Evolutionary conservation across 805 yeast genomes (phyloP).

Genomic region (Lipomyces kockii): DNA sequence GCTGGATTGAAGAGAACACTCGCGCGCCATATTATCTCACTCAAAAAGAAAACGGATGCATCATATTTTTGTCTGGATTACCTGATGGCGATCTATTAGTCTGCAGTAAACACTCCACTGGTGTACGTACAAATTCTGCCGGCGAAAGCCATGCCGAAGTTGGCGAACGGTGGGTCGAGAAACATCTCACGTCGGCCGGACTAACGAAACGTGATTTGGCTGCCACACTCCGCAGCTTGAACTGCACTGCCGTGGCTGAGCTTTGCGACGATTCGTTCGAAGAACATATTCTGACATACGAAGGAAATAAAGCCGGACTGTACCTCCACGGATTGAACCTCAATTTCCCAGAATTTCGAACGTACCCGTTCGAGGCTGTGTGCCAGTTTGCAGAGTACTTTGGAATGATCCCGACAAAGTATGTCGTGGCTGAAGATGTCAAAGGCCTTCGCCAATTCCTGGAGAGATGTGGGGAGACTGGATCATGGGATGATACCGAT

Average conservation of each 20-base stretch:
- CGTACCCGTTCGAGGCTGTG: slow-evolving; percentile 67
- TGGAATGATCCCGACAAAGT: slow-evolving; percentile 69
- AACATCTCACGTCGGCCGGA: slow-evolving; percentile 55
- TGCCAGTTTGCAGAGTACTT: slow-evolving; percentile 61
- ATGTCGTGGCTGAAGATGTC: slow-evolving; percentile 49
- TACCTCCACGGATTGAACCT: slow-evolving; percentile 87
- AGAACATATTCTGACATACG: slow-evolving; percentile 86
- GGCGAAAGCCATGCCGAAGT: slow-evolving; percentile 71
- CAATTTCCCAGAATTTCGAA: slow-evolving; percentile 65
- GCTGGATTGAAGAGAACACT: slow-evolving; percentile 53
- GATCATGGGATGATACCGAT: slow-evolving; percentile 71
- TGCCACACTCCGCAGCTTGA: slow-evolving; percentile 51
- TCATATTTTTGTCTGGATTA: slow-evolving; percentile 78
- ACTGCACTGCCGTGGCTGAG: slow-evolving; percentile 88
- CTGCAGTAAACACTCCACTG: slow-evolving; percentile 90
- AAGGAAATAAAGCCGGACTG: slow-evolving; percentile 70
- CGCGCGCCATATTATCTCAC: slow-evolving; percentile 81
- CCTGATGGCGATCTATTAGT: slow-evolving; percentile 78
- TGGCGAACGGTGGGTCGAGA: slow-evolving; percentile 63
- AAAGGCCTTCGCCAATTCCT: slow-evolving; percentile 56
- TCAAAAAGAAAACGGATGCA: slow-evolving; percentile 92
- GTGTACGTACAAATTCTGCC: slow-evolving; percentile 50
- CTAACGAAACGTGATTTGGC: slow-evolving; percentile 60
- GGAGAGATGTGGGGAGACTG: slow-evolving; percentile 62
- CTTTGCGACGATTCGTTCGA: slow-evolving; percentile 91